Evolutionary conservation across 75 land plant species (phyloP), one percentile per base, ranked within the genome.

Genomic region (Ceratopteris richardii): DNA sequence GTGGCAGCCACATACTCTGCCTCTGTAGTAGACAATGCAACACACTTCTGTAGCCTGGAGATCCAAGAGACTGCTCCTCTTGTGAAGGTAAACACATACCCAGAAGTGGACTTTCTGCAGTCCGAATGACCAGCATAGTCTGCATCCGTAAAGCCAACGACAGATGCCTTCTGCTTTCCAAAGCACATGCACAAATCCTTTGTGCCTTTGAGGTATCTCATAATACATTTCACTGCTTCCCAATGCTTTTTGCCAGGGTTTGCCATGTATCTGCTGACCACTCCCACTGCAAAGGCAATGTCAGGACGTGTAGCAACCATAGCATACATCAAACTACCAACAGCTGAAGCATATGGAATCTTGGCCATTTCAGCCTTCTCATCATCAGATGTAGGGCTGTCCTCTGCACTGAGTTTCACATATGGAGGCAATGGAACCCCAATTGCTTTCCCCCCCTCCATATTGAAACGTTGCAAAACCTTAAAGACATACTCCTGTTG

Each of bases 271-370:
- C 14, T 40, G 42, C 42, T 40, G 14, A 40, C 42, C 42, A 40
- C 9, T 40, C 14, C 42, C 42, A 40, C 9, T 40, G 42, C 42
- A 40, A 40, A 40, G 14, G 42, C 42, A 40, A 40, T 40, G 42
- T 40, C 14, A 40, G 42, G 42, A 40, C 42, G 14, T n/a, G 42
- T 40, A 40, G 42, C 42, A 40, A 40, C 42, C 42, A 40, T 40
- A 40, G 42, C 42, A 40, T 40, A 40, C 42, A 40, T 40, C 42
- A 40, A 40, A 40, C 42, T 40, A 40, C 42, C 42, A 40, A 40
- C n/a, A n/a, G n/a, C 42, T 40, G 42, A 40, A 40, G 42, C 42
- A 40, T 40, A 40, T 40, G 42, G 42, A 40, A 14, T 40, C 14
- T 40, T 40, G 42, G 42, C 42, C 42, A 40, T 40, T 40, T 40